Conservation (phyloP, 2,329 filamentous ascomycete genomes). For the Cladophialophora yegresii region DNA sequence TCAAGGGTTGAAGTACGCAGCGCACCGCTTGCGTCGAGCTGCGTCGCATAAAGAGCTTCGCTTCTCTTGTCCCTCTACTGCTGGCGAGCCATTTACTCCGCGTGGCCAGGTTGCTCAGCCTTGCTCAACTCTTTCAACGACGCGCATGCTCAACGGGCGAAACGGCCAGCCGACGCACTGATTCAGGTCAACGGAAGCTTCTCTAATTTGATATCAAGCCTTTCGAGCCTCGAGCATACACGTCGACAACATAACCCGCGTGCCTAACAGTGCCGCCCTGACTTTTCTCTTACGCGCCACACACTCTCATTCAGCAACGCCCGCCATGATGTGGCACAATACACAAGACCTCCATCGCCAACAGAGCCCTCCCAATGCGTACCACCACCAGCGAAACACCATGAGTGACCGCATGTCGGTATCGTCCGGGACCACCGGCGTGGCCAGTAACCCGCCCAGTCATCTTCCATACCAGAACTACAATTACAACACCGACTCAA, state of each 20-base stretch:
- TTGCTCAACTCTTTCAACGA: neutral
- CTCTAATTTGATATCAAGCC: neutral
- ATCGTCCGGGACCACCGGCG: constrained; percentile 13
- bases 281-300: neutral
- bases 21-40: neutral
- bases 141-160: neutral
- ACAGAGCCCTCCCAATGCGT: constrained; percentile 5
- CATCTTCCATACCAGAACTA: constrained; percentile 8
- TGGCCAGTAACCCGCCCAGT: neutral
- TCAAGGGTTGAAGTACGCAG: neutral
- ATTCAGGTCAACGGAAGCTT: neutral
- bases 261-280: no score
- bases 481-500: neutral
- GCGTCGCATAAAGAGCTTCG: neutral
- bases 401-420: constrained; percentile 16
- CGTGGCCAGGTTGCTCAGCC: neutral
- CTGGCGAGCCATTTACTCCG: no score
- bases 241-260: neutral
- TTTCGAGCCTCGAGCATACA: neutral
- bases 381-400: constrained; percentile 5
- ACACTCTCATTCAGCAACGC: neutral
- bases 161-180: neutral
- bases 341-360: neutral
- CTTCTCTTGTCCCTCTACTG: neutral
- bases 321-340: constrained; percentile 12